phyloP scores from a whole-genome alignment of 805 yeast species.

The Kodamaea jinghongensis region DNA sequence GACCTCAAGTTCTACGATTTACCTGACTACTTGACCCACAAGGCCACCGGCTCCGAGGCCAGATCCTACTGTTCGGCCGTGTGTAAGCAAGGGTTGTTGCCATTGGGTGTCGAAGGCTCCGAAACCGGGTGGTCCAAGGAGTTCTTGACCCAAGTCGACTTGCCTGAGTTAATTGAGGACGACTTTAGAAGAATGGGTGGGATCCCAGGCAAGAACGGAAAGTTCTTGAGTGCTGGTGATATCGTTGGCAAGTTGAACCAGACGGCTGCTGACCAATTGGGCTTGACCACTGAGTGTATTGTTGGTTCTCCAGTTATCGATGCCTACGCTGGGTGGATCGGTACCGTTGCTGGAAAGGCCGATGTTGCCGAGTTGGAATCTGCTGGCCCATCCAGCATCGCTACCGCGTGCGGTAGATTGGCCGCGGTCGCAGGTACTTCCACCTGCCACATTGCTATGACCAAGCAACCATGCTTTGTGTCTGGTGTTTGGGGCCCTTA shows the following conservation, averaged over 20 bases:
- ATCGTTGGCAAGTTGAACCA: constrained; percentile 70
- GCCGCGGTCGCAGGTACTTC: constrained; percentile 99
- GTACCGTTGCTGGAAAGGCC: constrained; percentile 86
- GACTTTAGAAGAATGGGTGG: constrained; percentile 84
- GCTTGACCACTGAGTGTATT: constrained; percentile 71
- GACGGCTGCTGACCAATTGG: constrained; percentile 75
- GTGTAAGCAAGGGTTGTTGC: constrained; percentile 94
- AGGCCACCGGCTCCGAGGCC: constrained; percentile 83
- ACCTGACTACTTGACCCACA: constrained; percentile 87
- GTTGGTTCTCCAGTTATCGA: constrained; percentile 97
- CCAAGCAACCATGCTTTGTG: constrained; percentile 81
- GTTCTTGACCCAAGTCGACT: constrained; percentile 64
- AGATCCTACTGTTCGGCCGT: constrained; percentile 88
- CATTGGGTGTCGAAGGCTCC: constrained; percentile 87
- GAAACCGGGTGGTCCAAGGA: constrained; percentile 86
- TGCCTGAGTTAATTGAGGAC: constrained; percentile 75
- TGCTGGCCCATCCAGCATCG: constrained; percentile 38
- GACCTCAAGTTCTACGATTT: constrained; percentile 83
- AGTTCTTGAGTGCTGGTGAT: constrained; percentile 84
- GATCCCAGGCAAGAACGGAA: constrained; percentile 67
- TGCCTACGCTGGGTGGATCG: constrained; percentile 98
- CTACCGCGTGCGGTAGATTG: constrained; percentile 72
- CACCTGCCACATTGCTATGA: constrained; percentile 90
- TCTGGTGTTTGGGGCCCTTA: constrained; percentile 99
- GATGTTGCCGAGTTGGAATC: constrained; percentile 57